Conservation (phyloP, 305 asterid genomes). For the Fraxinus sp. region DNA sequence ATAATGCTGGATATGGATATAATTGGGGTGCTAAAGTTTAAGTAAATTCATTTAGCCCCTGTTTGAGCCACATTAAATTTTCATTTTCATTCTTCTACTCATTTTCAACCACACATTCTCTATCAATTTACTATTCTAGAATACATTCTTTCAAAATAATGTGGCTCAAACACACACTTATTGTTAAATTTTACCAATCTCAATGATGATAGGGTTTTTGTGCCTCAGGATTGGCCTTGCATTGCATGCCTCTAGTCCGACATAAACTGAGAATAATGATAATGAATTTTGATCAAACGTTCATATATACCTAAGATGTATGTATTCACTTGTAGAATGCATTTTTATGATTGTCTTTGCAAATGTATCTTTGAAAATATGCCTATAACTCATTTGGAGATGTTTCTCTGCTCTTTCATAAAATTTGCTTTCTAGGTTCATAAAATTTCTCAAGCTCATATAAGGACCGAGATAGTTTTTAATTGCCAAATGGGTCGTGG, state of each 20-base stretch:
- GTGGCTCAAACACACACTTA: not conserved
- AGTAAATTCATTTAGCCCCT: not conserved
- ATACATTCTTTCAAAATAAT: too few relatives aligned
- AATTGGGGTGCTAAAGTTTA: not conserved
- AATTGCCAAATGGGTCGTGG: conserved; percentile 99
- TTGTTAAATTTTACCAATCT: not conserved
- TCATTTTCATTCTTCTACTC: too few relatives aligned
- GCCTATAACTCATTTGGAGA: conserved; percentile 8
- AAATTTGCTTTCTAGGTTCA: conserved; percentile 55
- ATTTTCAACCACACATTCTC: too few relatives aligned
- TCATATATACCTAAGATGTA: not conserved
- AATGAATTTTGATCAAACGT: not conserved
- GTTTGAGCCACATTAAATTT: too few relatives aligned
- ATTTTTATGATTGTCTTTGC: not conserved
- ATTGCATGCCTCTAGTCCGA: not conserved
- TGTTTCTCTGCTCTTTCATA: conserved; percentile 22
- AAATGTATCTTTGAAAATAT: conserved; percentile 15
- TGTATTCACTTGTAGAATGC: not conserved
- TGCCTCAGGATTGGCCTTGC: not conserved
- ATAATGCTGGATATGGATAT: not conserved
- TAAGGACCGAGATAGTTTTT: conserved; percentile 76
- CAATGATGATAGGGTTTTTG: not conserved
- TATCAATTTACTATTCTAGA: too few relatives aligned
- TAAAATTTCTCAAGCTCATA: conserved; percentile 74
- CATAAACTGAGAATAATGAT: not conserved